Conservation (phyloP, 208 protist genomes). For the Crithidia bombi region DNA sequence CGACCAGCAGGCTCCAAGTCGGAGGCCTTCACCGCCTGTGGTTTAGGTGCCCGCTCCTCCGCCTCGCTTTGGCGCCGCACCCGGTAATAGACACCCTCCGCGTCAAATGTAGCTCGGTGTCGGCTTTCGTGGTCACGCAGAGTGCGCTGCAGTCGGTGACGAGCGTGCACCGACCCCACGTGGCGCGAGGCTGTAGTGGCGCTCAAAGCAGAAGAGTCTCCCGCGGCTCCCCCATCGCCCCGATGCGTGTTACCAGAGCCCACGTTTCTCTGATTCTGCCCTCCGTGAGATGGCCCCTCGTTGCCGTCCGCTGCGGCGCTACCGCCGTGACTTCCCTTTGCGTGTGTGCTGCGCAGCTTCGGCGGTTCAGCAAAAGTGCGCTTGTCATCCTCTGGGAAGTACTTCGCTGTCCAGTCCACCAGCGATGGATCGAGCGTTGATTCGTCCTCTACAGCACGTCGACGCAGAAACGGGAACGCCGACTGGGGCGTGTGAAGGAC, state of each 20-base stretch:
- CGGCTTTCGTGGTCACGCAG: conserved; percentile 78
- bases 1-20: conserved; percentile 41
- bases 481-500: conserved; percentile 34
- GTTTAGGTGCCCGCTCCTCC: conserved; percentile 61
- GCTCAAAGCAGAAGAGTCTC: background rate
- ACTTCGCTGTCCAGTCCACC: conserved; percentile 92
- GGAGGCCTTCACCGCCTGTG: conserved; percentile 64
- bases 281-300: background rate
- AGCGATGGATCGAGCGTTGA: conserved; percentile 82
- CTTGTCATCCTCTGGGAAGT: conserved; percentile 81
- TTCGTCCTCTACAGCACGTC: conserved; percentile 75
- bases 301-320: background rate
- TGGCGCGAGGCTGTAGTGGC: background rate
- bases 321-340: background rate
- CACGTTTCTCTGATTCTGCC: background rate
- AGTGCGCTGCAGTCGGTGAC: conserved; percentile 68
- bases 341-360: conserved; percentile 47
- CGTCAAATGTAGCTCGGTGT: conserved; percentile 84
- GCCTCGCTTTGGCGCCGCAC: conserved; percentile 60
- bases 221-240: background rate
- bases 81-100: conserved; percentile 88
- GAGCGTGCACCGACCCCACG: conserved; percentile 41
- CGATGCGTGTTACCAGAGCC: background rate
- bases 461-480: conserved; percentile 87
- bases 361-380: conserved; percentile 73